A percentile compares a stretch with the other conserved stretches of the same genome.
phyloP scores from a whole-genome alignment of 345 rosid species.

The Psidium friedrichsthalianum region DNA sequence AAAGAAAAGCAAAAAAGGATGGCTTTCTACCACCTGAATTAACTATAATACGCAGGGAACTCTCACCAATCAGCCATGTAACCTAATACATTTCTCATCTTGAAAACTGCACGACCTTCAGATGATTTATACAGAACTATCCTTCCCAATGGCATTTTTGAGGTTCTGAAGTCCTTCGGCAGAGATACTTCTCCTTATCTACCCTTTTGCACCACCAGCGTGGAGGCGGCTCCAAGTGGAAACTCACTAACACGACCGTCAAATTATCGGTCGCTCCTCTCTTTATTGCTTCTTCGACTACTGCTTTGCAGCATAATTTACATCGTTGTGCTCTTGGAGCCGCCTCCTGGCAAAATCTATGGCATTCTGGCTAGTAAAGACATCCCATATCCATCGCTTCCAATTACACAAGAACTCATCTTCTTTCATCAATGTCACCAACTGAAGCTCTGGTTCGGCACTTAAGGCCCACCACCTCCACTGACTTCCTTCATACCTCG shows the following conservation, averaged over 20 bases:
- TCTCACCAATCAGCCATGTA: not conserved
- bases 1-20: accelerated
- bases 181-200: constrained; percentile 54
- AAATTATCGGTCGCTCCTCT: constrained; percentile 57
- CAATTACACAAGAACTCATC: constrained; percentile 79
- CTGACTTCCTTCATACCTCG: constrained; percentile 49
- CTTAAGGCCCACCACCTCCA: constrained; percentile 46
- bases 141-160: constrained; percentile 18
- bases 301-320: constrained; percentile 54
- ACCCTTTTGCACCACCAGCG: constrained; percentile 21
- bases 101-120: not conserved
- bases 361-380: constrained; percentile 70
- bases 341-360: constrained; percentile 58
- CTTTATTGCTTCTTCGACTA: constrained; percentile 66
- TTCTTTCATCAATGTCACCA: constrained; percentile 41
- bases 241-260: constrained; percentile 63
- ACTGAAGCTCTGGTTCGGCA: constrained; percentile 73
- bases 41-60: constrained; percentile 7
- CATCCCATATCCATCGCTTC: constrained; percentile 81
- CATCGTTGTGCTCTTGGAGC: constrained; percentile 70
- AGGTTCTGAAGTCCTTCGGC: constrained; percentile 54
- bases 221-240: constrained; percentile 56
- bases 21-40: not conserved
- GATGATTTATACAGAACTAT: not conserved
- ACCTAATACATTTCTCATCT: not conserved